phyloP scores from a whole-genome alignment of 1,284 basidiomycete genomes.

The Leccinum variabile region DNA sequence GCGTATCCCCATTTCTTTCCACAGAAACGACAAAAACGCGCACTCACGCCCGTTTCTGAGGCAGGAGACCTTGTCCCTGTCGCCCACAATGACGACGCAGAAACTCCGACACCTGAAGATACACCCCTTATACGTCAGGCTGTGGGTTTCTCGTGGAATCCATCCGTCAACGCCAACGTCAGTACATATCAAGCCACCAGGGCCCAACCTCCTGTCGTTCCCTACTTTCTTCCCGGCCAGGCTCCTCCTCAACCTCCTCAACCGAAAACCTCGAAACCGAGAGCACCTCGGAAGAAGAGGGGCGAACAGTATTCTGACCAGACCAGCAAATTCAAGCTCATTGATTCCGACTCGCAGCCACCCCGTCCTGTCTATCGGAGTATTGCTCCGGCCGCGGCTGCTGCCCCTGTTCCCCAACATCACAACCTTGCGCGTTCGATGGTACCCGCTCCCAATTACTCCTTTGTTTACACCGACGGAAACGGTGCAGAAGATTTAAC shows the following conservation, averaged over 20 bases:
- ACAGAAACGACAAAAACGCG: conserved; percentile 42
- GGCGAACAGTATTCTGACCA: conserved; percentile 25
- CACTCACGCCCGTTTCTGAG: conserved; percentile 53
- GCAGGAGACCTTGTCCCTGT: conserved; percentile 44
- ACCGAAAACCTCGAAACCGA: conserved; percentile 29
- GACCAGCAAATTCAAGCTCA: conserved; percentile 31
- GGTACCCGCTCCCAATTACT: conserved; percentile 6
- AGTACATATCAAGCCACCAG: conserved; percentile 49
- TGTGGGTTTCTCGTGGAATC: conserved; percentile 49
- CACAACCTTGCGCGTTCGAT: conserved; percentile 5
- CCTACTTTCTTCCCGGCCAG: conserved; percentile 54
- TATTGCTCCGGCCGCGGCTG: conserved; percentile 13
- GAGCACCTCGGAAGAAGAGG: conserved; percentile 30
- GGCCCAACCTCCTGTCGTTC: conserved; percentile 25
- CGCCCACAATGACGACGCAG: conserved; percentile 42
- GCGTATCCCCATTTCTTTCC: neutral
- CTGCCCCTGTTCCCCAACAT: conserved; percentile 4
- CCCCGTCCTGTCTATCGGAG: conserved; percentile 31
- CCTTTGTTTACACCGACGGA: neutral
- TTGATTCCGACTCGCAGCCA: conserved; percentile 24
- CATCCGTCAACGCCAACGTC: conserved; percentile 29
- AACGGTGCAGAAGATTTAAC: neutral
- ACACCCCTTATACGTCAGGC: conserved; percentile 53
- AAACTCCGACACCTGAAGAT: conserved; percentile 48
- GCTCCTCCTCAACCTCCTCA: conserved; percentile 33